These are phyloP conservation scores for Entoloma clypeatum DNA, from an alignment of 1,284 basidiomycete species.

Conservation along the genomic window DNA sequence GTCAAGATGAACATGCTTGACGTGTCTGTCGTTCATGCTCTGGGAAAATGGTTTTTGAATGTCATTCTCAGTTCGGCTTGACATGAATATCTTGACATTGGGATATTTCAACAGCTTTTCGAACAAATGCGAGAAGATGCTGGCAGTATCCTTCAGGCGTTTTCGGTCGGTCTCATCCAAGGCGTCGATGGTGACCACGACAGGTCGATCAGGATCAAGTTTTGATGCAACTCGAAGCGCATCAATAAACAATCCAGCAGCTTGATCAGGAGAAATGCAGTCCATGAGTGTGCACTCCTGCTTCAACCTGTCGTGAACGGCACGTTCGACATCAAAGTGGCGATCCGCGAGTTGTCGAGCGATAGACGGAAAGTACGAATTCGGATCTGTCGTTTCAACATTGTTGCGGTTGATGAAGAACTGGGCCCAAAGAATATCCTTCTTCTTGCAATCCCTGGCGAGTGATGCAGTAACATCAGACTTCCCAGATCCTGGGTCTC, in stretches of 20 bases:
- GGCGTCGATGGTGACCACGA: conserved; percentile 11
- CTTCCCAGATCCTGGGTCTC: conserved; percentile 13
- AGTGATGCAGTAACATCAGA: conserved; percentile 12
- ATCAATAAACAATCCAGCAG: conserved; percentile 8
- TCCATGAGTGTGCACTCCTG: conserved; percentile 7
- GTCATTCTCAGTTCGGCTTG: conserved; percentile 11
- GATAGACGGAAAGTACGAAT: conserved; percentile 10
- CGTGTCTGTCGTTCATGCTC: not conserved
- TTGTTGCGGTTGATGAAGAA: too few species aligned
- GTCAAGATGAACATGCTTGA: conserved; percentile 14
- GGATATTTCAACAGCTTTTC: not conserved
- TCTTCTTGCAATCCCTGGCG: conserved; percentile 7
- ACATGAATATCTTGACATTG: conserved; percentile 12
- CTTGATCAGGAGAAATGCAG: conserved; percentile 7
- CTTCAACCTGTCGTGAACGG: conserved; percentile 6
- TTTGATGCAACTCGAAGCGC: conserved; percentile 1
- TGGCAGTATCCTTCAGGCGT: conserved; percentile 3
- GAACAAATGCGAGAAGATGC: conserved; percentile 6
- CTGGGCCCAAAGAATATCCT: conserved; percentile 10
- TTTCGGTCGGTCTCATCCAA: conserved; percentile 9
- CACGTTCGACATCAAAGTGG: not conserved
- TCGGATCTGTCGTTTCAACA: conserved; percentile 8
- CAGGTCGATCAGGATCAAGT: conserved; percentile 3
- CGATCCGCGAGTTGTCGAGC: conserved; percentile 8
- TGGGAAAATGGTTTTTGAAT: conserved; percentile 10